Conservation (phyloP, 2,329 filamentous ascomycete species). For the Diaporthe aspalathi region DNA sequence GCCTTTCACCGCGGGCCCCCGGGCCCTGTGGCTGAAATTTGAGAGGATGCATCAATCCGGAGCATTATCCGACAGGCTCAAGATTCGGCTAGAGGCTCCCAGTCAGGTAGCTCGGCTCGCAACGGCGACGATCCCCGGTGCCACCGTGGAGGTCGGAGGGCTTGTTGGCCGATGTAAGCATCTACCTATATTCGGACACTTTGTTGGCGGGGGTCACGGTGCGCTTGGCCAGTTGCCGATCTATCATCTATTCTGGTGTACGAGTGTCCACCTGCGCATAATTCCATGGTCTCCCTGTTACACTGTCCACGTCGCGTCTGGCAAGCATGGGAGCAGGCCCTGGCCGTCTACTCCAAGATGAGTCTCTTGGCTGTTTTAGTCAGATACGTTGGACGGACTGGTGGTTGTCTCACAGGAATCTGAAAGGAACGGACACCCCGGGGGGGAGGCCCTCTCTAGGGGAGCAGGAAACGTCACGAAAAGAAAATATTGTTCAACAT, state of each 20-base stretch:
- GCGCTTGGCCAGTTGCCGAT: background rate
- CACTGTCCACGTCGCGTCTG: background rate
- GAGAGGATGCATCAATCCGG: background rate
- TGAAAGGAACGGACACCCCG: too few species aligned
- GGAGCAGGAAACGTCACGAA: too few species aligned
- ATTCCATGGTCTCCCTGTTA: background rate
- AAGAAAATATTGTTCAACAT: too few species aligned
- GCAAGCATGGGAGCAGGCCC: background rate
- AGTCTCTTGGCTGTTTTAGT: background rate
- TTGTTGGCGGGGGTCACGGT: background rate
- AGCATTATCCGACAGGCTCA: background rate
- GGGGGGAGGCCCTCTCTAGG: too few species aligned
- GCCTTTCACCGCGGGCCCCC: background rate
- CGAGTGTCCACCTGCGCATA: background rate
- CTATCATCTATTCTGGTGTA: background rate
- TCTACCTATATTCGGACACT: background rate
- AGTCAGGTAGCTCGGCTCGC: background rate
- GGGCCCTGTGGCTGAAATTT: background rate
- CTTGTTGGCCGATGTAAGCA: background rate
- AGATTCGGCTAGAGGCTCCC: too few species aligned
- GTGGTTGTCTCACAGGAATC: background rate
- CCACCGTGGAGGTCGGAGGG: background rate
- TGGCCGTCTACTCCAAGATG: background rate
- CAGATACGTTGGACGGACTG: background rate
- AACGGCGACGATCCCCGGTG: background rate